These are phyloP conservation scores for Geosmithia flava DNA, from an alignment of 2,329 filamentous ascomycete genomes.

Conservation along the genomic window DNA sequence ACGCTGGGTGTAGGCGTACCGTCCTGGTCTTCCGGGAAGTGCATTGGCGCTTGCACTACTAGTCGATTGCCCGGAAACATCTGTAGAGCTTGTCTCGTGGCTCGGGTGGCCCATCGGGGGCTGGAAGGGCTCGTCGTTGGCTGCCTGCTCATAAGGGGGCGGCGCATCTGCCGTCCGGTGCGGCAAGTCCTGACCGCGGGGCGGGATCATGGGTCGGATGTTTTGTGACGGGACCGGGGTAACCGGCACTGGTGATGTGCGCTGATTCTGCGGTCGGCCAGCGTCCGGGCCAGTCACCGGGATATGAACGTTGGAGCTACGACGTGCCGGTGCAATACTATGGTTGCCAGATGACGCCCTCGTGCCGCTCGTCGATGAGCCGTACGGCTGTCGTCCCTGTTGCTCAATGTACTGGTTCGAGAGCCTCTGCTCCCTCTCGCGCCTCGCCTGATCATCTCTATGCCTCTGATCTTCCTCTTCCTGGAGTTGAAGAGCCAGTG, in stretches of 20 bases:
- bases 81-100: conserved; percentile 26
- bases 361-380: background rate
- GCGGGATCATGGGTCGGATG: conserved; percentile 34
- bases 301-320: conserved; percentile 9
- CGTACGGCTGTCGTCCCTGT: conserved; percentile 29
- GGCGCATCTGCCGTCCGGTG: conserved; percentile 38
- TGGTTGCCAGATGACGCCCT: background rate
- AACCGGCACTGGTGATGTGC: conserved; percentile 3
- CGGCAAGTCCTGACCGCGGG: conserved; percentile 13
- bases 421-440: conserved; percentile 52
- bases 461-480: conserved; percentile 84
- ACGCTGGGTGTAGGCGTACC: background rate
- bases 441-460: conserved; percentile 49
- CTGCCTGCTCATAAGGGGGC: conserved; percentile 45
- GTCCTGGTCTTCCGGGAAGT: conserved; percentile 9
- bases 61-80: conserved; percentile 2
- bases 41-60: conserved; percentile 7
- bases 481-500: conserved; percentile 81
- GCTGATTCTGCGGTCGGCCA: background rate
- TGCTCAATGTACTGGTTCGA: conserved; percentile 61
- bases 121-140: conserved; percentile 35
- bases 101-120: conserved; percentile 39
- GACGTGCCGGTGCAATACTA: conserved; percentile 7
- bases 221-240: conserved; percentile 12
- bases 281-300: background rate